Evolutionary conservation across 306 rosid genomes (phyloP).

Genomic region (Pyrus betulifolia): DNA sequence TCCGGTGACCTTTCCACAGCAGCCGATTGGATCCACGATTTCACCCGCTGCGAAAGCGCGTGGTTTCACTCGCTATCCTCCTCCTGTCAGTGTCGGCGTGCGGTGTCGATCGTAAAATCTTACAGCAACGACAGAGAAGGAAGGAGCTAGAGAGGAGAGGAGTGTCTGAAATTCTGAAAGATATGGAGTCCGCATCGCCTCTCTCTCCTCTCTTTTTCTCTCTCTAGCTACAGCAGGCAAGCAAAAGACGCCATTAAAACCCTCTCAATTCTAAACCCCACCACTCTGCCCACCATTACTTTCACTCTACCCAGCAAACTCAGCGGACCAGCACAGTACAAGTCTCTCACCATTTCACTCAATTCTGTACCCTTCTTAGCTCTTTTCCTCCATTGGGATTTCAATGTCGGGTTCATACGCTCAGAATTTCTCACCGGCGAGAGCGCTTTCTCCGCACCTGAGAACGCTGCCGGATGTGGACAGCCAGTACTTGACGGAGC

Average conservation of each 20-base stretch:
- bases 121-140: conserved; percentile 17
- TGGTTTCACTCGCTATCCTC: not conserved
- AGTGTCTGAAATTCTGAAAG: not conserved
- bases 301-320: not conserved
- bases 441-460: conserved; percentile 91
- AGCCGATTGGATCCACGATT: not conserved
- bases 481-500: conserved; percentile 88
- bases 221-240: not conserved
- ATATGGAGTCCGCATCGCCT: not conserved
- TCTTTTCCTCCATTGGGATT: not conserved
- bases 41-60: not conserved
- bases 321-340: not conserved
- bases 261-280: conserved; percentile 4
- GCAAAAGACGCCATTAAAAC: conserved; percentile 1
- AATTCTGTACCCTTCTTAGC: not conserved
- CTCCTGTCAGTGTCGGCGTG: conserved; percentile 20
- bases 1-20: not conserved
- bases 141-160: not conserved
- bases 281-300: not conserved
- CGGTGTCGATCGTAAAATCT: conserved; percentile 29
- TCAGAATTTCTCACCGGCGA: conserved; percentile 77
- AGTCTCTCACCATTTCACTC: not conserved
- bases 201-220: not conserved
- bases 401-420: conserved; percentile 79
- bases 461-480: conserved; percentile 69